phyloP scores from a whole-genome alignment of 2,329 filamentous ascomycete species.

The Mycogone perniciosa region DNA sequence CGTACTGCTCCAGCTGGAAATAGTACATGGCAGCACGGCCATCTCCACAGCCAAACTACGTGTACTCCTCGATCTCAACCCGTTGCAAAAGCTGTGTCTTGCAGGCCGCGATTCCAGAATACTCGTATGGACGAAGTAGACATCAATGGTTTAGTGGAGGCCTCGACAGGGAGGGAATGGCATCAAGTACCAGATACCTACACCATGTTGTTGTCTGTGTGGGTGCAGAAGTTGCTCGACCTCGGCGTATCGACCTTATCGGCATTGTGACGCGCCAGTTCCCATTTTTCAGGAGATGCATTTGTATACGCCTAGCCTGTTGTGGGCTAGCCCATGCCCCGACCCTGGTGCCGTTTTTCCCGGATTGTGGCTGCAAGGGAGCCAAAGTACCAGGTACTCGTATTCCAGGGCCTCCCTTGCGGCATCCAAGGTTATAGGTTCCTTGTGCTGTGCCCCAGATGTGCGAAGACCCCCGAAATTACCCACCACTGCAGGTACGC shows the following conservation, averaged over 20 bases:
- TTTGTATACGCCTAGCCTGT: not conserved
- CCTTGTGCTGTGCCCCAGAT: slow-evolving; percentile 5
- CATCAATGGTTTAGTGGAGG: too few relatives aligned
- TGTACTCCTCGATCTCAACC: too few relatives aligned
- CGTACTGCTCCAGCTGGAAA: too few relatives aligned
- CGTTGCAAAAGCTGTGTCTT: too few relatives aligned
- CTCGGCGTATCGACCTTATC: not conserved
- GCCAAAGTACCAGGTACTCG: not conserved
- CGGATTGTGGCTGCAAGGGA: not conserved
- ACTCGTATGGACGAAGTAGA: too few relatives aligned
- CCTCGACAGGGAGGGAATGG: not conserved
- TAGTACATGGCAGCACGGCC: too few relatives aligned
- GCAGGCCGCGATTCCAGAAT: too few relatives aligned
- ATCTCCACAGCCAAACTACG: too few relatives aligned
- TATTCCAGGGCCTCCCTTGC: not conserved
- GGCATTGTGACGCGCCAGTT: not conserved
- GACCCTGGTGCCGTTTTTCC: not conserved
- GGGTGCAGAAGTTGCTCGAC: not conserved
- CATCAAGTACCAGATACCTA: slow-evolving; percentile 1
- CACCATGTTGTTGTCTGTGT: not conserved
- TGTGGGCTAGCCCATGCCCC: not conserved
- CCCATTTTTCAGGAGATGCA: slow-evolving; percentile 11
- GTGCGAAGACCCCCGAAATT: slow-evolving; percentile 6
- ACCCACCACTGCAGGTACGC: not conserved
- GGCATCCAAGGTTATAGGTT: not conserved